Percentiles rank a stretch among this genome's conserved stretches.
These are phyloP conservation scores for Ganoderma sp. DNA, from an alignment of 1,284 basidiomycete genomes.

Conservation along the genomic window DNA sequence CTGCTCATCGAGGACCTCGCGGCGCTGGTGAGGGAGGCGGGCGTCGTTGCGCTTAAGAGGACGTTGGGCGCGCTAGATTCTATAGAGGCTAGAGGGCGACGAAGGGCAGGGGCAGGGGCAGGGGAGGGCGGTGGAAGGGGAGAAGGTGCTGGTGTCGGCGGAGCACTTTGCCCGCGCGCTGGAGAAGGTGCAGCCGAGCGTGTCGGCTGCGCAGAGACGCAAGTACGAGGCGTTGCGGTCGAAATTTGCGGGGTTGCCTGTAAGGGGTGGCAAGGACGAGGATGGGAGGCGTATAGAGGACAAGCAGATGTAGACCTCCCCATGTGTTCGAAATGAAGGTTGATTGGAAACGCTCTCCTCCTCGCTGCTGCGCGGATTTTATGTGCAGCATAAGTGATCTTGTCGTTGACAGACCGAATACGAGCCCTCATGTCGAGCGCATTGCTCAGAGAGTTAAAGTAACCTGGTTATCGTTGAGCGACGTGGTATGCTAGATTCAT, in stretches of 20 bases:
- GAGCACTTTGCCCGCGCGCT: constrained; percentile 80
- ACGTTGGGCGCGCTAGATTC: constrained; percentile 70
- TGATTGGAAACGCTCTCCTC: neutral
- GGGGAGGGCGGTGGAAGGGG: constrained; percentile 23
- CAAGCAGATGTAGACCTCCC: neutral
- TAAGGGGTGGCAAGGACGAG: constrained; percentile 52
- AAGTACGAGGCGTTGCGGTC: constrained; percentile 82
- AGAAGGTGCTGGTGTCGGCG: constrained; percentile 53
- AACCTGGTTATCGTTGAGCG: constrained; percentile 50
- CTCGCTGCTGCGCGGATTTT: constrained; percentile 26
- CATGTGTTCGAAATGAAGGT: neutral
- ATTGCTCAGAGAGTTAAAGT: constrained; percentile 81
- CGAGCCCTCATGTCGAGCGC: constrained; percentile 85
- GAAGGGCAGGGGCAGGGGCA: constrained; percentile 16
- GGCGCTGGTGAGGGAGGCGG: constrained; percentile 88
- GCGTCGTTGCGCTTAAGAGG: constrained; percentile 80
- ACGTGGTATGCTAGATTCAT: neutral
- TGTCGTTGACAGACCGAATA: constrained; percentile 84
- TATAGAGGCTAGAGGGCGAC: constrained; percentile 47
- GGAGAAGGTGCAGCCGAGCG: constrained; percentile 88
- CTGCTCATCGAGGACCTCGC: no score
- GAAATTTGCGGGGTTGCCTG: constrained; percentile 73
- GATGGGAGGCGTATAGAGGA: constrained; percentile 4
- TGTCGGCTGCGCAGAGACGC: constrained; percentile 78
- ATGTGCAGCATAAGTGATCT: constrained; percentile 88